A percentile compares a stretch with the other conserved stretches of the same genome.
phyloP scores from a whole-genome alignment of 2,329 filamentous ascomycete species.

The Penicillium sp. region DNA sequence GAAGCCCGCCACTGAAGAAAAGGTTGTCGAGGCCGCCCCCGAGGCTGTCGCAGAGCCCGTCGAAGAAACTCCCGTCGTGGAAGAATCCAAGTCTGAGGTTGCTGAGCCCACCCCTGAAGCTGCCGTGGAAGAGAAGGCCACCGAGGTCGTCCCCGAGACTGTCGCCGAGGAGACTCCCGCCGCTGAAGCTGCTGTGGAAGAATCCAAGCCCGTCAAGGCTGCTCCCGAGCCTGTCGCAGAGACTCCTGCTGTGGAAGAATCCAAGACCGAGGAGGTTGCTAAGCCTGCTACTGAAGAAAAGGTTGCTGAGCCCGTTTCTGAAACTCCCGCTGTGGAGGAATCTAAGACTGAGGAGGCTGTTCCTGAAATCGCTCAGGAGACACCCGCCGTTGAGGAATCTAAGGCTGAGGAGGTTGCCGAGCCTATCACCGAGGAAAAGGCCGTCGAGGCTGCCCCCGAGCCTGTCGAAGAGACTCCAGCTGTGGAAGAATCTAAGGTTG shows the following conservation, averaged over 20 bases:
- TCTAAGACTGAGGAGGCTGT: neutral
- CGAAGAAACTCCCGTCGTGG: conserved; percentile 6
- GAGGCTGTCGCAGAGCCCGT: neutral
- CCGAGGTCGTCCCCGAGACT: neutral
- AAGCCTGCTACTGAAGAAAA: conserved; percentile 1
- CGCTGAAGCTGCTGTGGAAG: conserved; percentile 7
- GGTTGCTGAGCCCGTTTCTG: neutral
- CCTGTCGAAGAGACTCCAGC: neutral
- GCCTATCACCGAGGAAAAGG: conserved; percentile 7
- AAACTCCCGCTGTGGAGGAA: neutral
- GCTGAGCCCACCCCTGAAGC: neutral
- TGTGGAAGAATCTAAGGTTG: neutral
- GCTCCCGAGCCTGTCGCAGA: conserved; percentile 7
- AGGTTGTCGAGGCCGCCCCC: neutral
- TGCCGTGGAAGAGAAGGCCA: neutral
- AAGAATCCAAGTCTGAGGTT: neutral
- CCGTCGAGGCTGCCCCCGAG: neutral
- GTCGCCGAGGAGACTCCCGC: conserved; percentile 6
- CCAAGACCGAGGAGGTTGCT: neutral
- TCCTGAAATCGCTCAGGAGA: too few relatives aligned
- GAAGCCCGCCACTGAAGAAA: conserved; percentile 10
- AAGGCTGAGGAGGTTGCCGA: neutral
- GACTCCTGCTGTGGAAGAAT: conserved; percentile 1
- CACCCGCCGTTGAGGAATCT: neutral
- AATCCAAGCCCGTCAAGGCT: neutral